Conservation (phyloP, 176 grass and related monocot genomes). For the Raddia distichophylla region DNA sequence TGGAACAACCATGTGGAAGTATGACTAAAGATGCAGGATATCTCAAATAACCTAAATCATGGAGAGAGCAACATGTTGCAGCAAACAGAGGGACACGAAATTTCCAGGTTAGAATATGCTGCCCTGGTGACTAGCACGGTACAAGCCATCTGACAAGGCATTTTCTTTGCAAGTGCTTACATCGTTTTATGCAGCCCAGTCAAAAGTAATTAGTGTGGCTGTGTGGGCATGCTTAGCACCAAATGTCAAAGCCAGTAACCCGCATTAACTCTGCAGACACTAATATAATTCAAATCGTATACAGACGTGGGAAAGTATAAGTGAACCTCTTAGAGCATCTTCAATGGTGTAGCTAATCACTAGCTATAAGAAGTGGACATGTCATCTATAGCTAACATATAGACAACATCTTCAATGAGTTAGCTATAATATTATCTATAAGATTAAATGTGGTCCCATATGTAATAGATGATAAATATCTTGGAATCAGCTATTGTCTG, state of each 20-base stretch:
- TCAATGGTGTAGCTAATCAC: too few species aligned
- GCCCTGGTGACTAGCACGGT: not conserved
- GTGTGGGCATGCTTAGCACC: conserved; percentile 37
- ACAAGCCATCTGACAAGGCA: conserved; percentile 28
- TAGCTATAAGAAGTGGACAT: too few species aligned
- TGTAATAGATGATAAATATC: too few species aligned
- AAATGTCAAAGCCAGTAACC: conserved; percentile 27
- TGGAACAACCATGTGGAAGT: not conserved
- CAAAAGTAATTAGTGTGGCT: conserved; percentile 6
- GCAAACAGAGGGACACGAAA: not conserved
- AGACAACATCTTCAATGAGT: too few species aligned
- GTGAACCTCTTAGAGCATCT: too few species aligned
- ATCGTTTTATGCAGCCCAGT: conserved; percentile 31
- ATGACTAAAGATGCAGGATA: conserved; percentile 21
- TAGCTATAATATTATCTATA: too few species aligned
- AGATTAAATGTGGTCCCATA: too few species aligned
- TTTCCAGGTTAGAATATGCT: conserved; percentile 1
- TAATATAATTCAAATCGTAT: conserved; percentile 17
- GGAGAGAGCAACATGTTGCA: conserved; percentile 18
- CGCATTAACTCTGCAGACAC: conserved; percentile 9
- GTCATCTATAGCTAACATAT: too few species aligned
- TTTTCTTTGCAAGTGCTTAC: conserved; percentile 30
- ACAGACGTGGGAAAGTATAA: conserved; percentile 20
- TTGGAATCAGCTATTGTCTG: too few species aligned
- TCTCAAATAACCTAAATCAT: conserved; percentile 13